phyloP scores from a whole-genome alignment of 208 protist species.

The Crithidia sp. region DNA sequence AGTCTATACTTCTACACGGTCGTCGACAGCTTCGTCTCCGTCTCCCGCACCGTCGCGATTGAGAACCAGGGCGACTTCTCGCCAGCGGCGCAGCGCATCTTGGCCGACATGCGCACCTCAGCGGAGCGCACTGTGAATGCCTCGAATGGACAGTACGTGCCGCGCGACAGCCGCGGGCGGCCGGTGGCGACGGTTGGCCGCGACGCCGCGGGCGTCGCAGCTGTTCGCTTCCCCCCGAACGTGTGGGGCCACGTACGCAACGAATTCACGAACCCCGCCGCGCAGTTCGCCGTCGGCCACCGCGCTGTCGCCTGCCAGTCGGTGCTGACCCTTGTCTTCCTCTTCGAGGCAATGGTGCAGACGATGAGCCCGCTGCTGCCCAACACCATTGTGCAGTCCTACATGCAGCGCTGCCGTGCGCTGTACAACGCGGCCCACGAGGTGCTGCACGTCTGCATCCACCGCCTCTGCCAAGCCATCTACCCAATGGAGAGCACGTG shows the following conservation, averaged over 20 bases:
- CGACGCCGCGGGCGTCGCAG: constrained; percentile 1
- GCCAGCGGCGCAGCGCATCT: constrained; percentile 37
- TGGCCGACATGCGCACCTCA: constrained; percentile 54
- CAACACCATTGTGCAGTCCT: constrained; percentile 34
- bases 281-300: constrained; percentile 70
- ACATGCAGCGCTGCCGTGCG: constrained; percentile 41
- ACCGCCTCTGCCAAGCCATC: constrained; percentile 79
- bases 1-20: constrained; percentile 81
- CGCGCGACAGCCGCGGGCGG: constrained; percentile 18
- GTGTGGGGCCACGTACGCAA: constrained; percentile 64
- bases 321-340: constrained; percentile 58
- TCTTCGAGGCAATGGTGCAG: constrained; percentile 63
- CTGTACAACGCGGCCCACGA: constrained; percentile 64
- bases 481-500: constrained; percentile 63
- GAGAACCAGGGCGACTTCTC: constrained; percentile 82
- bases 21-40: constrained; percentile 86
- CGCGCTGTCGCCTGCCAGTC: constrained; percentile 70
- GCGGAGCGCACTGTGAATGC: constrained; percentile 50
- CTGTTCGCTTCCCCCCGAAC: constrained; percentile 61
- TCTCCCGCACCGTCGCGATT: constrained; percentile 70
- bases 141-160: constrained; percentile 35
- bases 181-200: constrained; percentile 3
- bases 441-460: constrained; percentile 79
- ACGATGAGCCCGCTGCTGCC: constrained; percentile 68
- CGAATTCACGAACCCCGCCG: constrained; percentile 53